A percentile compares a stretch with the other conserved stretches of the same genome.
phyloP scores from a whole-genome alignment of 345 rosid genomes.

The Eucalyptus dawsonii region DNA sequence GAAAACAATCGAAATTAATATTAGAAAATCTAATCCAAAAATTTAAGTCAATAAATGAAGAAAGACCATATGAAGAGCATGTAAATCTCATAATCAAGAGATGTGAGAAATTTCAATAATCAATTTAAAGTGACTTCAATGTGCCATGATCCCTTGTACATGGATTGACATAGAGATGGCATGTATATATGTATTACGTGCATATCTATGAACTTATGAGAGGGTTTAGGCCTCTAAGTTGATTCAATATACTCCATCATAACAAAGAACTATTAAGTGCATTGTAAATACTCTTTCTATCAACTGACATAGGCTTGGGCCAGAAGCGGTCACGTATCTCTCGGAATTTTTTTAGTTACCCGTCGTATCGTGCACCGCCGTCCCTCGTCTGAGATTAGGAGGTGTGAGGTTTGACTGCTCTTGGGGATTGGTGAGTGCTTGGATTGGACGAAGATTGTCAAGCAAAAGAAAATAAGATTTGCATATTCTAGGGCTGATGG shows the following conservation, averaged over 20 bases:
- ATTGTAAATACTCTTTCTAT: background rate
- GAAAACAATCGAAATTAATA: background rate
- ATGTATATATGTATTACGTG: background rate
- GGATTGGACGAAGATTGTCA: background rate
- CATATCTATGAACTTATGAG: background rate
- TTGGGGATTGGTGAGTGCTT: background rate
- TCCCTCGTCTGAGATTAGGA: background rate
- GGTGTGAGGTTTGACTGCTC: background rate
- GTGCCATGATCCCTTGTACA: background rate
- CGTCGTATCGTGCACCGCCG: background rate
- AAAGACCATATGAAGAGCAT: background rate
- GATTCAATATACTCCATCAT: background rate
- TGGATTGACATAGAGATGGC: background rate
- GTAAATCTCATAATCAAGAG: background rate
- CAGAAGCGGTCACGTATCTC: background rate
- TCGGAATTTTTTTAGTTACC: background rate
- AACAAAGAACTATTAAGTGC: background rate
- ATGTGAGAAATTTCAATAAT: background rate
- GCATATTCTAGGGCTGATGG: background rate
- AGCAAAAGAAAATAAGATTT: background rate
- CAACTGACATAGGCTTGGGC: background rate
- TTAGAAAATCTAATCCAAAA: too few species aligned
- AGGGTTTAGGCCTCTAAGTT: background rate
- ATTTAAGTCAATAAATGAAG: too few species aligned
- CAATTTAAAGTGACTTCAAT: too few species aligned